Conservation (phyloP, 2,329 filamentous ascomycete genomes). For the Pseudocercospora pini-densiflorae region DNA sequence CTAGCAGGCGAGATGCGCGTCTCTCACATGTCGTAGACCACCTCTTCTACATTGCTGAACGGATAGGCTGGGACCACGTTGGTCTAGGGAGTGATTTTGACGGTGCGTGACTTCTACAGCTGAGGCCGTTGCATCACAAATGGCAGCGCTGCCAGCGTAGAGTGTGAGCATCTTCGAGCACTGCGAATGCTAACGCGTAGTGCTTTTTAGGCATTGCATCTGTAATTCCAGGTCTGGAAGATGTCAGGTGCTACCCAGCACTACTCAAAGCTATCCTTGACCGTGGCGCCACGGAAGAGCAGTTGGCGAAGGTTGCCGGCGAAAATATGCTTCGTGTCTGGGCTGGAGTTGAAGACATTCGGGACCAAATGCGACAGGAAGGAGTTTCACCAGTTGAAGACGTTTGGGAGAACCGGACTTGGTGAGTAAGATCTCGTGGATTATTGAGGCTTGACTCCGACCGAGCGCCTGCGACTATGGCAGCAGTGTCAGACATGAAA, state of each 20-base stretch:
- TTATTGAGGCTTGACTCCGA: no score
- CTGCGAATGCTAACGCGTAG: no score
- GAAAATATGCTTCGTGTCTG: conserved; percentile 47
- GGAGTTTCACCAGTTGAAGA: conserved; percentile 43
- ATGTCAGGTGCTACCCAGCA: conserved; percentile 44
- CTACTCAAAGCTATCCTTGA: conserved; percentile 44
- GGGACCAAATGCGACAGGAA: conserved; percentile 39
- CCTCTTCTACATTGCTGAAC: conserved; percentile 27
- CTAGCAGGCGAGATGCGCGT: conserved; percentile 37
- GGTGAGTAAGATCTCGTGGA: conserved; percentile 30
- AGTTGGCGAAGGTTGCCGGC: conserved; percentile 44
- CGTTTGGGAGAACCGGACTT: conserved; percentile 41
- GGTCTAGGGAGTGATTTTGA: conserved; percentile 47
- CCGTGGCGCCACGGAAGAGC: conserved; percentile 46
- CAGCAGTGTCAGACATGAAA: no score
- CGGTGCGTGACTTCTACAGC: no score
- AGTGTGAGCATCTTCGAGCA: no score
- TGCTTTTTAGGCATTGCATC: conserved; percentile 41
- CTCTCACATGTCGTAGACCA: conserved; percentile 45
- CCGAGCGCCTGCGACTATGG: no score
- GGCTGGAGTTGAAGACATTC: conserved; percentile 29
- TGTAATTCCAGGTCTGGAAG: conserved; percentile 37
- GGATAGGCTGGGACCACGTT: conserved; percentile 44
- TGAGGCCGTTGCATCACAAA: no score
- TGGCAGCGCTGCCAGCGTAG: no score